Conservation (phyloP, 2,329 filamentous ascomycete species). For the Xylariaceae sp. region DNA sequence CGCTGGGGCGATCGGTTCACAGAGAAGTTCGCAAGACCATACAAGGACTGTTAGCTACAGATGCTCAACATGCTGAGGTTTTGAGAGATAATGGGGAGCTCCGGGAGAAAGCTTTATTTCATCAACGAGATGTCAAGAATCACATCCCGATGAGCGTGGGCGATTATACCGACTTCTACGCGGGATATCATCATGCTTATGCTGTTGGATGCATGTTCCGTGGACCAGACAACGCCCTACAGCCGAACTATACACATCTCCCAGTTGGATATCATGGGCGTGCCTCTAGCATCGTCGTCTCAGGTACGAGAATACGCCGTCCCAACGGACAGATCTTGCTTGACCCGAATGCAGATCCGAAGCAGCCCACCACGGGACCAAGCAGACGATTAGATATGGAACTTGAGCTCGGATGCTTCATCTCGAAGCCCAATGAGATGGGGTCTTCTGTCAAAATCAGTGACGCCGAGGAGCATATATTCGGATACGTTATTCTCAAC, state of each 20-base stretch:
- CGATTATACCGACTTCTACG: slow-evolving; percentile 86
- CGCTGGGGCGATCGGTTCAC: slow-evolving; percentile 66
- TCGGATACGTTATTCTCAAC: slow-evolving; percentile 79
- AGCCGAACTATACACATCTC: slow-evolving; percentile 78
- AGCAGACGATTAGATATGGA: slow-evolving; percentile 73
- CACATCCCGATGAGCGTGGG: slow-evolving; percentile 76
- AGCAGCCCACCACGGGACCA: slow-evolving; percentile 61
- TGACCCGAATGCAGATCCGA: slow-evolving; percentile 60
- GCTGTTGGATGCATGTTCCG: slow-evolving; percentile 67
- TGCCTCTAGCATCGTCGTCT: slow-evolving; percentile 71
- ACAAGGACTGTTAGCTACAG: slow-evolving; percentile 61
- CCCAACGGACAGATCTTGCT: slow-evolving; percentile 72
- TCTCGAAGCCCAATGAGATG: slow-evolving; percentile 62
- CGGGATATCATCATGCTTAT: slow-evolving; percentile 74
- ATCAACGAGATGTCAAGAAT: slow-evolving; percentile 56
- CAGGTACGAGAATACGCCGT: slow-evolving; percentile 69
- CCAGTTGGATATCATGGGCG: slow-evolving; percentile 82
- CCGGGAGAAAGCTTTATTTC: slow-evolving; percentile 57
- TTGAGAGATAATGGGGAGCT: slow-evolving; percentile 61
- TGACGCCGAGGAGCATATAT: slow-evolving; percentile 68
- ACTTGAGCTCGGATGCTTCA: slow-evolving; percentile 74
- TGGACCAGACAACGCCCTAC: slow-evolving; percentile 68
- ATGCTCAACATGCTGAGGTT: slow-evolving; percentile 58
- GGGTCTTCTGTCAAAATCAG: slow-evolving; percentile 62
- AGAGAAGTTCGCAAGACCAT: slow-evolving; percentile 66